Evolutionary conservation across 176 grass and related monocot species (phyloP).

Genomic region (Puccinellia tenuiflora): DNA sequence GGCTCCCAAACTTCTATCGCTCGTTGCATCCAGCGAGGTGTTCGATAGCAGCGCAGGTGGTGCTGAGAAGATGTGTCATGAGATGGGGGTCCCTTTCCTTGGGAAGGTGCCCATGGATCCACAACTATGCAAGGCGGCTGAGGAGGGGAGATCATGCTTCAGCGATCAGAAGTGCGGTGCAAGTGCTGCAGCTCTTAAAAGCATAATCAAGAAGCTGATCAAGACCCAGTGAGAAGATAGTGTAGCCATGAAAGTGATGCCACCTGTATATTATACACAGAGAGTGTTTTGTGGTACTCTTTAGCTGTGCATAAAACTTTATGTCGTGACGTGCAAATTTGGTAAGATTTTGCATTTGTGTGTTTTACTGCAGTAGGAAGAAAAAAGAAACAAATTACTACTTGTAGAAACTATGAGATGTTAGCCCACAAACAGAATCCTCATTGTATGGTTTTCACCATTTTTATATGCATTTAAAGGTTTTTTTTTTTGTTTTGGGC

Average conservation of each 20-base stretch:
- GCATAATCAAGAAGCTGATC: conserved; percentile 60
- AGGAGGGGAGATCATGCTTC: conserved; percentile 78
- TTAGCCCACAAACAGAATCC: neutral
- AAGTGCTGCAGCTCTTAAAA: conserved; percentile 52
- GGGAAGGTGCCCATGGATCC: conserved; percentile 86
- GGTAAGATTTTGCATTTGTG: neutral
- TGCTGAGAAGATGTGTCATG: conserved; percentile 63
- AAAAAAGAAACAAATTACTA: neutral
- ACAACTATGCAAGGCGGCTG: conserved; percentile 53
- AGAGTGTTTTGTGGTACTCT: neutral
- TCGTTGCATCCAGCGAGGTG: conserved; percentile 55
- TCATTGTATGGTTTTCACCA: neutral
- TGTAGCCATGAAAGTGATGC: neutral
- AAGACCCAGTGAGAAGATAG: neutral
- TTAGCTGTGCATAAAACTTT: neutral
- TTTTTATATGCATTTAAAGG: too few species aligned
- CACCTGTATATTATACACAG: neutral
- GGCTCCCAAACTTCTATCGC: conserved; percentile 47
- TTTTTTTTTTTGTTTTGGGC: too few species aligned
- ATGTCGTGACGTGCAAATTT: neutral
- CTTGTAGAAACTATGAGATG: neutral
- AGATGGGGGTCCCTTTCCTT: conserved; percentile 75
- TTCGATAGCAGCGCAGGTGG: conserved; percentile 63
- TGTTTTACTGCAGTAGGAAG: neutral
- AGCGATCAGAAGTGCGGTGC: conserved; percentile 43